Conservation (phyloP, 345 rosid species). For the Passiflora organensis region DNA sequence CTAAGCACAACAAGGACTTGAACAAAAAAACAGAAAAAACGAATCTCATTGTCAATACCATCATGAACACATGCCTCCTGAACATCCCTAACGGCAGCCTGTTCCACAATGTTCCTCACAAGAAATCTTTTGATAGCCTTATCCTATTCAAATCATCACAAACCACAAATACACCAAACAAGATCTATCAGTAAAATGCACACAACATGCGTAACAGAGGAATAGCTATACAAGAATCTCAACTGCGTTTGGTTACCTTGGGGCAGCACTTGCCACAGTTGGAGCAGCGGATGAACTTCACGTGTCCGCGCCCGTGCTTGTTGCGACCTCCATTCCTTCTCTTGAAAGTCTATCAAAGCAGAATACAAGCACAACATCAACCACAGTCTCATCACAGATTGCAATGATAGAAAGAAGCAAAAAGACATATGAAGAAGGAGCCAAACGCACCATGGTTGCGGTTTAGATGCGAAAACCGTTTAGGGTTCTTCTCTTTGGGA, state of each 20-base stretch:
- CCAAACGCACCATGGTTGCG: background rate
- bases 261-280: conserved; percentile 98
- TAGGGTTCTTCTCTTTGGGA: too few species aligned
- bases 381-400: too few species aligned
- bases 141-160: conserved; percentile 33
- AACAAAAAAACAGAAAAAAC: background rate
- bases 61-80: conserved; percentile 85
- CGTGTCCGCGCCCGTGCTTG: conserved; percentile 95
- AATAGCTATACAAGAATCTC: background rate
- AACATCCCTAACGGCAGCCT: conserved; percentile 87
- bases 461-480: too few species aligned
- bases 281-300: conserved; percentile 83
- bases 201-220: background rate
- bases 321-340: conserved; percentile 91
- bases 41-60: conserved; percentile 28
- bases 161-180: background rate
- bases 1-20: background rate
- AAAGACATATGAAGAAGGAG: background rate
- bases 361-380: too few species aligned
- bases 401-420: too few species aligned
- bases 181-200: background rate
- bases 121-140: conserved; percentile 82
- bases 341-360: conserved; percentile 65
- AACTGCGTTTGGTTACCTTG: conserved; percentile 32
- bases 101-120: conserved; percentile 90